These are phyloP conservation scores for Neofusicoccum cordaticola DNA, from an alignment of 2,329 filamentous ascomycete species.

Conservation along the genomic window DNA sequence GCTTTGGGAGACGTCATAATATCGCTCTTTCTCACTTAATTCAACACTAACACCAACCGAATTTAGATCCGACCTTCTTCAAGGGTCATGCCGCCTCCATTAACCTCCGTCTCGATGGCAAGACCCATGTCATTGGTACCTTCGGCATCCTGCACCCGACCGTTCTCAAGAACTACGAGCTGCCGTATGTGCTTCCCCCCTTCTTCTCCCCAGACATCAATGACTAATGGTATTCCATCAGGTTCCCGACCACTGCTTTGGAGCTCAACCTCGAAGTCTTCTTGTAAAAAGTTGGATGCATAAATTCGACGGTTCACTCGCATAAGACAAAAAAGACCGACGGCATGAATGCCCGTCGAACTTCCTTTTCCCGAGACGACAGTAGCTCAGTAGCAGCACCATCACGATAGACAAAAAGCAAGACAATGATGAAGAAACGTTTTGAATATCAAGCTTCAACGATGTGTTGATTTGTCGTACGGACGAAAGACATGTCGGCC, in stretches of 20 bases:
- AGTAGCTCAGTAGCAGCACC: not conserved
- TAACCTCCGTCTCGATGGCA: slow-evolving; percentile 70
- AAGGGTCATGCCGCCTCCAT: slow-evolving; percentile 84
- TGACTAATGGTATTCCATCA: slow-evolving; percentile 30
- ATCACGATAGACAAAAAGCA: slow-evolving; percentile 8
- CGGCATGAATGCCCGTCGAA: no score
- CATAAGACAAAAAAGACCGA: not conserved
- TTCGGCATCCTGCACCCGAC: slow-evolving; percentile 93
- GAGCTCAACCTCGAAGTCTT: slow-evolving; percentile 95
- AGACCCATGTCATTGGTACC: slow-evolving; percentile 75
- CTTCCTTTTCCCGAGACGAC: not conserved
- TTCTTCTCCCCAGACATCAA: not conserved
- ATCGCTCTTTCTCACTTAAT: not conserved
- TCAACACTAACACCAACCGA: not conserved
- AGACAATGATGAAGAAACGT: not conserved
- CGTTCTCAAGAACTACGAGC: slow-evolving; percentile 89
- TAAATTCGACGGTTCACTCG: not conserved
- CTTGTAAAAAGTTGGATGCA: slow-evolving; percentile 52
- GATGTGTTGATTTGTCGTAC: not conserved
- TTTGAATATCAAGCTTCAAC: not conserved
- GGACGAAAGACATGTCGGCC: not conserved
- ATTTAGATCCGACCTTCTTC: slow-evolving; percentile 79
- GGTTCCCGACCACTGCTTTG: slow-evolving; percentile 87
- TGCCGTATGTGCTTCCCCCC: slow-evolving; percentile 58
- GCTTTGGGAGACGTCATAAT: not conserved